phyloP scores from a whole-genome alignment of 495 filamentous ascomycete species.

The Cairneyella variabilis region DNA sequence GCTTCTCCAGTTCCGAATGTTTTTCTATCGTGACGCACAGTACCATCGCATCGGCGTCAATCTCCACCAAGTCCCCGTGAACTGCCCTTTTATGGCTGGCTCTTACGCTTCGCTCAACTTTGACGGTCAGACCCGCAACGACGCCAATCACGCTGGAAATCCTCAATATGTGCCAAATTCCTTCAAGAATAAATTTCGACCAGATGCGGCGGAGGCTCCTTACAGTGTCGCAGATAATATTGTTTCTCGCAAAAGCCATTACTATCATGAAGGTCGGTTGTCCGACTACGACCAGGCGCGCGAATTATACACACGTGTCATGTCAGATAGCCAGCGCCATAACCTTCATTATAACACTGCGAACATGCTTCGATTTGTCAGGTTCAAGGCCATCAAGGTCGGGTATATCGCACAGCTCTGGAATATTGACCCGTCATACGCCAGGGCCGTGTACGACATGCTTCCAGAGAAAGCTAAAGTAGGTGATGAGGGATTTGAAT shows the following conservation, averaged over 20 bases:
- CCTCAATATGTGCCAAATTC: constrained; percentile 53
- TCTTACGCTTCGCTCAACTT: constrained; percentile 41
- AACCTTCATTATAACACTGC: too few relatives aligned
- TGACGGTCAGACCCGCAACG: constrained; percentile 39
- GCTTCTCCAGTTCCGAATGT: constrained; percentile 47
- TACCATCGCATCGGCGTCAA: constrained; percentile 49
- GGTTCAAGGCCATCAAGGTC: constrained; percentile 37
- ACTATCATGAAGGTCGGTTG: too few relatives aligned
- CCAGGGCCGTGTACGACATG: constrained; percentile 41
- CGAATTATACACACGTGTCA: too few relatives aligned
- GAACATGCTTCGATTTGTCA: too few relatives aligned
- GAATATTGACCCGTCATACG: constrained; percentile 45
- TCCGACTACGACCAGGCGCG: too few relatives aligned
- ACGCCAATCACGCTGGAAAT: constrained; percentile 49
- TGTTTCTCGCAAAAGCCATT: too few relatives aligned
- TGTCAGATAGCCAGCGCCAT: too few relatives aligned
- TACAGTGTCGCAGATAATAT: constrained; percentile 47
- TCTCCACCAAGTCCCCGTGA: constrained; percentile 44
- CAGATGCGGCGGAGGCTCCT: constrained; percentile 50
- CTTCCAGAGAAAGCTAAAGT: constrained; percentile 29
- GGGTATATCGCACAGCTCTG: constrained; percentile 53
- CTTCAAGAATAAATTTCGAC: constrained; percentile 51
- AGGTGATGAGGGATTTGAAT: constrained; percentile 32
- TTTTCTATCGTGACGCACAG: constrained; percentile 49
- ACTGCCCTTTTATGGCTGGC: constrained; percentile 46